Percentiles rank a stretch among this genome's conserved stretches.
Conservation (phyloP, 805 yeast genomes). For the Candida ficus region DNA sequence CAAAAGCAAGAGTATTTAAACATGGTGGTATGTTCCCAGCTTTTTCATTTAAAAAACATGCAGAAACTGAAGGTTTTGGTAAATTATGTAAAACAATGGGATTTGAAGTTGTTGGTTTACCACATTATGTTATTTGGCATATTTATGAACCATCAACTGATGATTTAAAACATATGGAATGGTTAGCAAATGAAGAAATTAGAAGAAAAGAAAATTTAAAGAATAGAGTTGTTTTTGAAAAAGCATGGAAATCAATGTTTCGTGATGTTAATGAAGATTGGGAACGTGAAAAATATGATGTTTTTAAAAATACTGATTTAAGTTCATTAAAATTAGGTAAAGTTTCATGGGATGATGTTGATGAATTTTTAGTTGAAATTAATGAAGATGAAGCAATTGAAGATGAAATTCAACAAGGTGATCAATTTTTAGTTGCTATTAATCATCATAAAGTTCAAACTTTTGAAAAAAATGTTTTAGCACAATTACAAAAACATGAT, state of each 20-base stretch:
- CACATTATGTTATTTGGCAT: constrained; percentile 96
- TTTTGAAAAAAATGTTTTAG: constrained; percentile 20
- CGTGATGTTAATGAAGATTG: constrained; percentile 70
- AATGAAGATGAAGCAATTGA: constrained; percentile 17
- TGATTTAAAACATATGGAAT: constrained; percentile 82
- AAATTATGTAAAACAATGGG: constrained; percentile 85
- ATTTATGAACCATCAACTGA: constrained; percentile 93
- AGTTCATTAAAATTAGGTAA: constrained; percentile 40
- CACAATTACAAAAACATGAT: constrained; percentile 10
- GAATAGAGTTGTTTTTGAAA: constrained; percentile 59
- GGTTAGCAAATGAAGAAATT: constrained; percentile 80
- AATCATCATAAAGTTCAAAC: constrained; percentile 14
- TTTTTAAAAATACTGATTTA: constrained; percentile 74
- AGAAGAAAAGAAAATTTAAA: constrained; percentile 58
- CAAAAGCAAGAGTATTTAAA: constrained; percentile 82
- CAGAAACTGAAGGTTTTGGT: constrained; percentile 97
- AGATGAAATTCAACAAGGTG: constrained; percentile 11
- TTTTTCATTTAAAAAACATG: constrained; percentile 91
- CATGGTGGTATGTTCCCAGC: constrained; percentile 95
- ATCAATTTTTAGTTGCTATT: constrained; percentile 18
- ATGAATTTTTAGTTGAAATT: constrained; percentile 28
- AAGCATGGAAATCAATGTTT: constrained; percentile 74
- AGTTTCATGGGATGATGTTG: constrained; percentile 70
- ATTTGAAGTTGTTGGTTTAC: constrained; percentile 79
- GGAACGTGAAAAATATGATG: constrained; percentile 63